These are phyloP conservation scores for Kuraishia molischiana DNA, from an alignment of 805 yeast species.

Conservation along the genomic window DNA sequence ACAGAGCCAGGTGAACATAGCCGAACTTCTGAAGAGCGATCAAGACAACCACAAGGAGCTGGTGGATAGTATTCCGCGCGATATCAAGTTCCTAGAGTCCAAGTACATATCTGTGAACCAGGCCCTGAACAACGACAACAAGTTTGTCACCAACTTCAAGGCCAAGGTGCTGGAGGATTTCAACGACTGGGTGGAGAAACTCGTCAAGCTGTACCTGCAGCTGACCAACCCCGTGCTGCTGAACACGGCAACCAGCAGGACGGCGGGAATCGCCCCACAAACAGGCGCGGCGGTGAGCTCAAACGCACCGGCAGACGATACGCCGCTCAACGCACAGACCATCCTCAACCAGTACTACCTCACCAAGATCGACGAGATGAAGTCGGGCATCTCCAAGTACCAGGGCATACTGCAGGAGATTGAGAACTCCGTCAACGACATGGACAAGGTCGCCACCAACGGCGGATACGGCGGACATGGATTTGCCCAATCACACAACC, in stretches of 20 bases:
- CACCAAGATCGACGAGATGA: constrained; percentile 29
- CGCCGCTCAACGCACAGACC: constrained; percentile 45
- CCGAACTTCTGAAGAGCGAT: constrained; percentile 57
- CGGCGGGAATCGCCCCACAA: constrained; percentile 25
- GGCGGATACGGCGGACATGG: constrained; percentile 10
- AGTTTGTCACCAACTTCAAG: constrained; percentile 34
- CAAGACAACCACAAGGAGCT: constrained; percentile 52
- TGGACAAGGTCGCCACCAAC: constrained; percentile 40
- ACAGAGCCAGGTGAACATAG: constrained; percentile 62
- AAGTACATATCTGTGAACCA: constrained; percentile 56
- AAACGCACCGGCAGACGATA: no score
- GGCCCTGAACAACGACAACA: constrained; percentile 42
- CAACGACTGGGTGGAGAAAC: constrained; percentile 27
- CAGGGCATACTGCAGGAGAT: constrained; percentile 39
- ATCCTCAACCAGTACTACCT: constrained; percentile 41
- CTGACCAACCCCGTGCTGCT: constrained; percentile 22
- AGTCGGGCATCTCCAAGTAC: constrained; percentile 37
- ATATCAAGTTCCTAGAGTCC: constrained; percentile 52
- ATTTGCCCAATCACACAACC: constrained; percentile 18
- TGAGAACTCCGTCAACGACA: constrained; percentile 53
- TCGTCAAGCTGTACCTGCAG: constrained; percentile 24
- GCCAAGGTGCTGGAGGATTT: constrained; percentile 23
- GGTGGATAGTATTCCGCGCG: constrained; percentile 65
- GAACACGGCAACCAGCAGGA: constrained; percentile 18
- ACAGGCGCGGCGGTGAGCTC: constrained; percentile 34